A percentile compares a stretch with the other conserved stretches of the same genome.
Conservation (phyloP, 1,284 basidiomycete genomes). For the Ustilago cynodontis region DNA sequence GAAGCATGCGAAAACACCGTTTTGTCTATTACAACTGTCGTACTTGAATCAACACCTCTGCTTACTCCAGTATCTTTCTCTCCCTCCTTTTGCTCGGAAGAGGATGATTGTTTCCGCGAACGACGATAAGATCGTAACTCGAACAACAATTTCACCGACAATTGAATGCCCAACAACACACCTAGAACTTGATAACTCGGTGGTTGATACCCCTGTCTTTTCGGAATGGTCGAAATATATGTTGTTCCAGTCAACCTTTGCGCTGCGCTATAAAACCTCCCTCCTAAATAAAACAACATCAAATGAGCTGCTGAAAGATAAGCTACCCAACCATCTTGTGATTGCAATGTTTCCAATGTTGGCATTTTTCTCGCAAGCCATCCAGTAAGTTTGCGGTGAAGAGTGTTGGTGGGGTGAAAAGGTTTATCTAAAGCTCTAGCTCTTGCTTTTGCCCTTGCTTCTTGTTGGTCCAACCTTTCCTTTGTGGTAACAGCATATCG, state of each 20-base stretch:
- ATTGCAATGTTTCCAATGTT: constrained; percentile 64
- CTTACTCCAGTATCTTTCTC: not conserved
- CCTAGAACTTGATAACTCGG: constrained; percentile 71
- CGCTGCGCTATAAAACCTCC: constrained; percentile 69
- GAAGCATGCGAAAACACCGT: constrained; percentile 32
- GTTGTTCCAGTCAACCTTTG: constrained; percentile 68
- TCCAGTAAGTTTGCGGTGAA: constrained; percentile 17
- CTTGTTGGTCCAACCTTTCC: constrained; percentile 17
- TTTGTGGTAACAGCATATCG: constrained; percentile 26
- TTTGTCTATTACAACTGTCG: constrained; percentile 37
- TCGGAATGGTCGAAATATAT: constrained; percentile 62
- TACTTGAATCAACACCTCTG: constrained; percentile 12
- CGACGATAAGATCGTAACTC: constrained; percentile 18
- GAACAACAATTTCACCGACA: constrained; percentile 59
- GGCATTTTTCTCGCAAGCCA: constrained; percentile 55
- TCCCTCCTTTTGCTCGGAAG: not conserved
- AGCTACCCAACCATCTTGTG: constrained; percentile 60
- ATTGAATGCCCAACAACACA: constrained; percentile 68
- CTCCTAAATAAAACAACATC: constrained; percentile 71
- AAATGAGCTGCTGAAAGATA: constrained; percentile 70
- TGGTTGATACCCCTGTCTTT: constrained; percentile 51
- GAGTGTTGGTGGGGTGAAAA: not conserved
- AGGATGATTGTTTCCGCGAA: not conserved
- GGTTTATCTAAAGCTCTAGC: constrained; percentile 24
- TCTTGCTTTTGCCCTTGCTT: constrained; percentile 24